Evolutionary conservation across 192 early-diverging fungal species (phyloP).

Genomic region (Backusella mclennaniae): DNA sequence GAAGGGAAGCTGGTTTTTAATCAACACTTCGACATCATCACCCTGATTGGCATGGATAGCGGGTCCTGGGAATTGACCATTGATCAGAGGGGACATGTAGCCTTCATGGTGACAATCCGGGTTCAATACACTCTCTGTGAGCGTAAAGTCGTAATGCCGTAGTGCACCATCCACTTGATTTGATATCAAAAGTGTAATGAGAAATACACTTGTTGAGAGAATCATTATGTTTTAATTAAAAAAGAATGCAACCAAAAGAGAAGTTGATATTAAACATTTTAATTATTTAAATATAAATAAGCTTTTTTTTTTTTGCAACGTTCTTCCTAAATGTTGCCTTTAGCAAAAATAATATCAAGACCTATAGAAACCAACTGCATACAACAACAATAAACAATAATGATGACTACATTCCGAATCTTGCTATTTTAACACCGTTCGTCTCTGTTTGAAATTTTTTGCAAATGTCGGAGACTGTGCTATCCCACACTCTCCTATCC

Average conservation of each 20-base stretch:
- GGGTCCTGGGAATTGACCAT: constrained; percentile 58
- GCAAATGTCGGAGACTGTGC: not conserved
- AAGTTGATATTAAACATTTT: not conserved
- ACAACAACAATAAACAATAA: not conserved
- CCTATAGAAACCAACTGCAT: not conserved
- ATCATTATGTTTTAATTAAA: not conserved
- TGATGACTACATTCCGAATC: not conserved
- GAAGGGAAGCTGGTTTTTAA: constrained; percentile 38
- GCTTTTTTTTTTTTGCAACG: not conserved
- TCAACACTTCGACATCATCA: constrained; percentile 44
- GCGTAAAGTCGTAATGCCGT: not conserved
- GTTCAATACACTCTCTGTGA: not conserved
- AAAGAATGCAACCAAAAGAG: not conserved
- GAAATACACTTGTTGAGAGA: not conserved
- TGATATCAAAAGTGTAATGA: not conserved
- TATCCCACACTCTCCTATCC: not conserved
- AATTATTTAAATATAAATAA: not conserved
- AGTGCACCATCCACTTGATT: not conserved
- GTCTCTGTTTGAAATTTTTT: not conserved
- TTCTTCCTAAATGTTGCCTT: not conserved
- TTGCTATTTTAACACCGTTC: not conserved
- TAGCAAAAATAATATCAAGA: not conserved
- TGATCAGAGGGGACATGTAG: not conserved
- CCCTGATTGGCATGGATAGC: constrained; percentile 47
- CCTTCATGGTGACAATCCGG: constrained; percentile 8